Evolutionary conservation across 192 early-diverging fungal genomes (phyloP).

Genomic region (Backusella westeae): DNA sequence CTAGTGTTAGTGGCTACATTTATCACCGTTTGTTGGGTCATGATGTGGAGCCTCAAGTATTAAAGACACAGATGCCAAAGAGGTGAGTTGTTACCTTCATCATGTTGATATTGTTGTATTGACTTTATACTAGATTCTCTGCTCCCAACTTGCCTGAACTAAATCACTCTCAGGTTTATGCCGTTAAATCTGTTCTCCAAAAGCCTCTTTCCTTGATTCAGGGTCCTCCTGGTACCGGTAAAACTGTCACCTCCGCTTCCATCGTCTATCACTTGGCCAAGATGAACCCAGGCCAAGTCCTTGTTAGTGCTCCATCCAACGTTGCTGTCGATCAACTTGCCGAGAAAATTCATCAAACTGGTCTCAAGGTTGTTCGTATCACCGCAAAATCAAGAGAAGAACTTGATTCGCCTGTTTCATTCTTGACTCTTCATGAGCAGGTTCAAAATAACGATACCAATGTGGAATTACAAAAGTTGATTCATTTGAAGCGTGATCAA

Average conservation of each 20-base stretch:
- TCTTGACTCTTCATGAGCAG: conserved; percentile 95
- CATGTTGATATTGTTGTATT: background rate
- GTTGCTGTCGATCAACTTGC: conserved; percentile 99
- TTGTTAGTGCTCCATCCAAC: conserved; percentile 98
- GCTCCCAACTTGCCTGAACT: conserved; percentile 95
- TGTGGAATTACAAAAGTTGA: conserved; percentile 89
- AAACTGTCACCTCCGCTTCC: conserved; percentile 97
- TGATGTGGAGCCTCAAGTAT: conserved; percentile 84
- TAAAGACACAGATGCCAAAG: conserved; percentile 81
- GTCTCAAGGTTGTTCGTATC: conserved; percentile 92
- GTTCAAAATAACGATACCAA: conserved; percentile 94
- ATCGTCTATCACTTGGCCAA: conserved; percentile 96
- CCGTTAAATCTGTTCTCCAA: conserved; percentile 90
- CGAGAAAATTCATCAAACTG: conserved; percentile 93
- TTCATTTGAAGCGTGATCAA: conserved; percentile 81
- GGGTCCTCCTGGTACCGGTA: conserved; percentile 96
- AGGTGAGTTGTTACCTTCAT: conserved; percentile 30
- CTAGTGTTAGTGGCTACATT: conserved; percentile 90
- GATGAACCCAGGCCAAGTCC: conserved; percentile 86
- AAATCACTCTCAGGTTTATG: conserved; percentile 95
- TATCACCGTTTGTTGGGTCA: conserved; percentile 95
- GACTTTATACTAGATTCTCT: conserved; percentile 52
- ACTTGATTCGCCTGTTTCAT: conserved; percentile 91
- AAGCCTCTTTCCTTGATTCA: conserved; percentile 95
- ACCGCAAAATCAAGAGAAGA: conserved; percentile 93